phyloP scores from a whole-genome alignment of 2,329 filamentous ascomycete genomes.

The Apiospora rasikravindrae region DNA sequence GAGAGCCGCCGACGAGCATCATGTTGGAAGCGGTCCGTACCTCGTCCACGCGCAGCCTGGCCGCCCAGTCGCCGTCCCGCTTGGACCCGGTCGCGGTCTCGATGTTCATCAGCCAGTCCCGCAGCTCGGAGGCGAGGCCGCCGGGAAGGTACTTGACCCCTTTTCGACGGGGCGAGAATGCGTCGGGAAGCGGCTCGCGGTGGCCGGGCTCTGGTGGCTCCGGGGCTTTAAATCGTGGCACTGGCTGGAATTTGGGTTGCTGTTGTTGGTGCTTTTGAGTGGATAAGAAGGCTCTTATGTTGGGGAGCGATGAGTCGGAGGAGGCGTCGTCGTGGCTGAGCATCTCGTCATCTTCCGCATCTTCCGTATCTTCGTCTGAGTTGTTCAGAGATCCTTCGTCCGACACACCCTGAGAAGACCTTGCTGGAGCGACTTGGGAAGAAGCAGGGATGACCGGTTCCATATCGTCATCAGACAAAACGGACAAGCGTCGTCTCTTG shows the following conservation, averaged over 20 bases:
- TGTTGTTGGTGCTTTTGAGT: background rate
- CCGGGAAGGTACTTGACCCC: constrained; percentile 44
- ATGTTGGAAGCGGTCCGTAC: constrained; percentile 33
- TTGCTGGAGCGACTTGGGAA: background rate
- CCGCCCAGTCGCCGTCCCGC: constrained; percentile 29
- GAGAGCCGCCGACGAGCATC: constrained; percentile 34
- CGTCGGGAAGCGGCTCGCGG: constrained; percentile 41
- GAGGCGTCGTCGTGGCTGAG: constrained; percentile 11
- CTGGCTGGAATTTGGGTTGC: constrained; percentile 41
- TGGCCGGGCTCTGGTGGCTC: constrained; percentile 27
- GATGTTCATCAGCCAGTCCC: constrained; percentile 51
- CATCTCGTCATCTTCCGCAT: background rate
- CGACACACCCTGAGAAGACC: background rate
- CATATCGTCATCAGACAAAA: constrained; percentile 30
- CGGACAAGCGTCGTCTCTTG: constrained; percentile 46
- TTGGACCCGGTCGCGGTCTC: constrained; percentile 38
- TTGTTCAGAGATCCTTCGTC: background rate
- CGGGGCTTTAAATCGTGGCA: constrained; percentile 45
- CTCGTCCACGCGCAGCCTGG: constrained; percentile 33
- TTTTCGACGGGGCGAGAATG: constrained; percentile 45
- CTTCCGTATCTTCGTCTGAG: background rate
- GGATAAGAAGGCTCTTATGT: constrained; percentile 8
- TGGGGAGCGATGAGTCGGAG: background rate
- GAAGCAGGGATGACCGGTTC: constrained; percentile 2
- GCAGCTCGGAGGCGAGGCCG: constrained; percentile 48